Evolutionary conservation across 495 filamentous ascomycete species (phyloP).

Genomic region (Aspergillus sclerotiicarbonarius): DNA sequence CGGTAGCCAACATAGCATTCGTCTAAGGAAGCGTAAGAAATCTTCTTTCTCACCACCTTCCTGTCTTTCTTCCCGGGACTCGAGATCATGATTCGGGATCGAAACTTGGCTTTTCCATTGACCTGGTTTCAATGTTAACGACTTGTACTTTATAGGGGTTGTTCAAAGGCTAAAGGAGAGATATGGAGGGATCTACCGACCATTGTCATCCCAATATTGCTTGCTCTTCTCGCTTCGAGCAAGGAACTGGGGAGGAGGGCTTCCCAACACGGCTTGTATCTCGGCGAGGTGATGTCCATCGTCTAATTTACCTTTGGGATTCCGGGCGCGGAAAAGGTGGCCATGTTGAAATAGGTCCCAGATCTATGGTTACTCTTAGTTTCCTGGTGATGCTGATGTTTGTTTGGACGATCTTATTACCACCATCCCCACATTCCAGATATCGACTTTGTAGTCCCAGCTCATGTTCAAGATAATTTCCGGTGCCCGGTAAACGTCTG

Average conservation of each 20-base stretch:
- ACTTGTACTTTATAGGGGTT: not conserved
- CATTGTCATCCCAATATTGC: slow-evolving; percentile 23
- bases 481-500: slow-evolving; percentile 39
- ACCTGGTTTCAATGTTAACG: slow-evolving; percentile 5
- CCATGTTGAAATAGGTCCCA: slow-evolving; percentile 45
- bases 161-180: not conserved
- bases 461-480: slow-evolving; percentile 38
- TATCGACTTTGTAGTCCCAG: slow-evolving; percentile 41
- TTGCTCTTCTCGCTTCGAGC: slow-evolving; percentile 21
- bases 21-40: slow-evolving; percentile 39
- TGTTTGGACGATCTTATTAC: slow-evolving; percentile 23
- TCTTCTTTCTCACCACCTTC: slow-evolving; percentile 29
- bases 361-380: slow-evolving; percentile 27
- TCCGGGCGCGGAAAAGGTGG: slow-evolving; percentile 37
- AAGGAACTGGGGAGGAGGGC: slow-evolving; percentile 35
- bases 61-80: slow-evolving; percentile 17
- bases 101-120: slow-evolving; percentile 23
- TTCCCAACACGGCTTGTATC: slow-evolving; percentile 39
- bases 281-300: slow-evolving; percentile 40
- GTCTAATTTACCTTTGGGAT: slow-evolving; percentile 34
- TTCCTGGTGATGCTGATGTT: not conserved
- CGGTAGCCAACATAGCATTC: slow-evolving; percentile 45
- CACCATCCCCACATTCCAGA: slow-evolving; percentile 46
- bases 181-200: slow-evolving; percentile 1
- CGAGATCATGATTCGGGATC: slow-evolving; percentile 14